Evolutionary conservation across 441 rosid genomes (phyloP), one percentile per base, ranked within the genome.

Genomic region (Populus hybrid): DNA sequence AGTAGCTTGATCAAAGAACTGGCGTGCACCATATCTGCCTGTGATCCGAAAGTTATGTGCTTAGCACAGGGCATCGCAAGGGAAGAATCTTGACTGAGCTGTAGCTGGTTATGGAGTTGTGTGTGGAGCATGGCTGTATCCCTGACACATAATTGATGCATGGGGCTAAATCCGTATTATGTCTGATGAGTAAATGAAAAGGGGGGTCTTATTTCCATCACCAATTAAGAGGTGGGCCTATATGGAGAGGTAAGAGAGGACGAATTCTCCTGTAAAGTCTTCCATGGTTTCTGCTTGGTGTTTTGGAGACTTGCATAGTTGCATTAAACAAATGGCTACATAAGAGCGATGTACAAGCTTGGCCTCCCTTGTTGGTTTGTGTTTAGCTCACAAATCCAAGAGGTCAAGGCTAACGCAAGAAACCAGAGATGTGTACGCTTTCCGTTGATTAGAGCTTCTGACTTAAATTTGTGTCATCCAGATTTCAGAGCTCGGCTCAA

Each of bases 201-300:
- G 0, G 9, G 2, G 8, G 8, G 21, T 54, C 61, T 54, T 54
- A 54, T 54, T 54, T 54, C 61, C 61, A 54, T 30, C 32, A 30
- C 32, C 32, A 30, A 30, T 30, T 30, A 30, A 30, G 32, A 65
- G 2, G 24, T 65, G 18, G 68, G 68, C 68, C 68, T 9, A n/a
- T 2, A 4, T 54, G 61, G 28, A 2, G 40, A 28, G 5, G 30
- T 23, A 7, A 32, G 24, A 20, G 64, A 50, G 32, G 63, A 30
- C 70, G 38, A 36, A 36, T 23, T 23, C 66, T 38, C 46, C 40
- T 61, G 32, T 46, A 66, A 63, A 79, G 70, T 18, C 76, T 40
- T 73, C 82, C 84, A 73, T 78, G 82, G 40, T 78, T 81, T 73
- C 28, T 23, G 82, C 80, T 75, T 78, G 38, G 54, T 68, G 83